Base-by-base conservation (phyloP, 2,329 filamentous ascomycete species). In the Malbranchea zuffiana region DNA sequence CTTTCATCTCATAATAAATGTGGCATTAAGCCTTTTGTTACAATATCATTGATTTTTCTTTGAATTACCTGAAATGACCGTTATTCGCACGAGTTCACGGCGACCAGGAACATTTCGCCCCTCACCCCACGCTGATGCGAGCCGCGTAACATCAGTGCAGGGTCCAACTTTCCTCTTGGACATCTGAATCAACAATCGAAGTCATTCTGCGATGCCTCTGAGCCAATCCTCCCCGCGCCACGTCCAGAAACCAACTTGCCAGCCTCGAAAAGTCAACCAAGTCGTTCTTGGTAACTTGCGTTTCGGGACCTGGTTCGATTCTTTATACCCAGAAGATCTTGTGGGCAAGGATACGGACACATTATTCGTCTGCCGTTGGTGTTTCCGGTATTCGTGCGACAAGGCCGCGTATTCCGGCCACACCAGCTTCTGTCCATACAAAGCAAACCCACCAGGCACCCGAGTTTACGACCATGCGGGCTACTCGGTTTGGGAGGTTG, bases 271-370 rank as follows among this genome's bases (percentile, higher is more conserved):
- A 56, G 80, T 95, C 46, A 76, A 85, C 53, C 82, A 84, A 55
- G 83, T 95, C 35, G 79, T 93, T 37, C 69, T 95, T 43, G 88
- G 87, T 3, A 76, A 86, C 50, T 69, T 90, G 20, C 76, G 78
- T 50, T 92, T 95, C 63, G 78, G 79, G 50, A 82, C 87, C 2
- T 94, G 87, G 86, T 95, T 90, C 57, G 84, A 86, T 5, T 92
- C 84, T 11, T 90, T 87, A 59, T 94, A 95, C 57, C 62, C 76
- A 4, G 67, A 93, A 74, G 66, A 86, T 50, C 69, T 84, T 20
- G 61, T 66, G 30, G 52, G 52, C 39, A 64, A 61, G 42, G 56
- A 62, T 24, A 54, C 57, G 11, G 75, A 80, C 45, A 65, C 78
- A 39, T 65, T 96, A 5, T 92, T 87, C 50, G 82, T 96, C 21